Percentiles rank a stretch among this genome's conserved stretches.
phyloP scores from a whole-genome alignment of 2,329 filamentous ascomycete species.

The Fusarium xyrophilum region DNA sequence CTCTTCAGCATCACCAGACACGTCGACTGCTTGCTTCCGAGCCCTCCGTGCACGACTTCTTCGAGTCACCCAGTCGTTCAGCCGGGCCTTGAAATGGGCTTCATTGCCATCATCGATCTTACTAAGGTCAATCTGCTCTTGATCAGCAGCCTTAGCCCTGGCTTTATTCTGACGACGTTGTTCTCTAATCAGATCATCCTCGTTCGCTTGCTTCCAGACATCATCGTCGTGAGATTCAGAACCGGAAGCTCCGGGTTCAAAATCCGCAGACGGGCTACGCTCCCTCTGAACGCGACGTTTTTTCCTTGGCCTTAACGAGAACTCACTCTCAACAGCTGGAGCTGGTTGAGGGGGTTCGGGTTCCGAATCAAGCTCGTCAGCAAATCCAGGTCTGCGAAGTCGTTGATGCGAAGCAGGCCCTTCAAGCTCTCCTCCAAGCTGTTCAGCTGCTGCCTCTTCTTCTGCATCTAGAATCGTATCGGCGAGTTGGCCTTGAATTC shows the following conservation, averaged over 20 bases:
- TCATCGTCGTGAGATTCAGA: conserved; percentile 47
- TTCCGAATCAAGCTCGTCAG: conserved; percentile 44
- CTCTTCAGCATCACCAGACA: conserved; percentile 48
- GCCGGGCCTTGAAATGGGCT: conserved; percentile 74
- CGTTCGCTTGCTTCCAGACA: conserved; percentile 50
- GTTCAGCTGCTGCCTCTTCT: conserved; percentile 63
- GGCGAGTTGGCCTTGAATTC: conserved; percentile 72
- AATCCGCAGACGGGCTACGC: conserved; percentile 56
- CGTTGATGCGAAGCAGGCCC: conserved; percentile 73
- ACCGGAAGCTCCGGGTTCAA: conserved; percentile 46
- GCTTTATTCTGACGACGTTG: conserved; percentile 53
- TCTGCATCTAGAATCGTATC: conserved; percentile 84
- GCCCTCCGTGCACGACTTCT: conserved; percentile 52
- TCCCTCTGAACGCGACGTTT: conserved; percentile 54
- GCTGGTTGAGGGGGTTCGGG: conserved; percentile 25
- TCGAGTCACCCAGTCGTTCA: conserved; percentile 75
- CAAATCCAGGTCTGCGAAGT: conserved; percentile 76
- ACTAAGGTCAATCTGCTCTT: conserved; percentile 57
- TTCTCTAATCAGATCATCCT: conserved; percentile 49
- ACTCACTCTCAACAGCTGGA: conserved; percentile 56
- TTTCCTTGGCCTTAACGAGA: conserved; percentile 65
- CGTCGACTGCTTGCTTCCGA: conserved; percentile 47
- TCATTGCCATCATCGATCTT: conserved; percentile 90
- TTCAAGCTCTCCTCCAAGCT: conserved; percentile 51
- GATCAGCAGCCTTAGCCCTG: conserved; percentile 47